Evolutionary conservation across 768 basidiomycete genomes (phyloP).

Genomic region (Amanita fuliginea): DNA sequence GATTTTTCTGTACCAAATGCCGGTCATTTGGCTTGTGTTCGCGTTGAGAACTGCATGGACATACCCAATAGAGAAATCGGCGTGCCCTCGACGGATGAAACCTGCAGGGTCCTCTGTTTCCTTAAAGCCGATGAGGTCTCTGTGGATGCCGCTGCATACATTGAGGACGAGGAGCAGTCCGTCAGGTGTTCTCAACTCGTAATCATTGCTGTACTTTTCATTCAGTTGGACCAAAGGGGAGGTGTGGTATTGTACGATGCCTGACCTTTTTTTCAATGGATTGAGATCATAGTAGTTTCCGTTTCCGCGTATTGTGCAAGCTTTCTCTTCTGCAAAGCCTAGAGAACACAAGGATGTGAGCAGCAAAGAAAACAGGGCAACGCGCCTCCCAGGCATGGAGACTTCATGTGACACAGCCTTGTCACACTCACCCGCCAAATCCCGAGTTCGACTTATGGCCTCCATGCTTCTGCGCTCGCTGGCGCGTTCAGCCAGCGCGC

Average conservation of each 20-base stretch:
- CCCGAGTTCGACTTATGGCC: slow-evolving; percentile 42
- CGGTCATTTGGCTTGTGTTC: background rate
- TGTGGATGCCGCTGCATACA: slow-evolving; percentile 45
- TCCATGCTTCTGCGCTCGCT: slow-evolving; percentile 55
- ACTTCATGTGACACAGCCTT: background rate
- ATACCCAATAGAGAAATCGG: slow-evolving; percentile 69
- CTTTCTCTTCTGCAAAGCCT: slow-evolving; percentile 31
- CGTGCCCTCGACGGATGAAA: slow-evolving; percentile 47
- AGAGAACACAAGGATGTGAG: slow-evolving; percentile 5
- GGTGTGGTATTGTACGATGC: slow-evolving; percentile 1
- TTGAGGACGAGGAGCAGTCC: slow-evolving; percentile 46
- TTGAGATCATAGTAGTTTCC: slow-evolving; percentile 61
- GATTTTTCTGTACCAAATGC: slow-evolving; percentile 27
- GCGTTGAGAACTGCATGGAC: slow-evolving; percentile 9
- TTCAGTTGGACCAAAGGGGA: slow-evolving; percentile 1
- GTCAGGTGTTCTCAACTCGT: slow-evolving; percentile 36
- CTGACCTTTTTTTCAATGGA: slow-evolving; percentile 47
- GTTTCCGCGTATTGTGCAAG: slow-evolving; percentile 48
- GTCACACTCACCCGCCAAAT: slow-evolving; percentile 26
- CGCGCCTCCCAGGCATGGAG: slow-evolving; percentile 1
- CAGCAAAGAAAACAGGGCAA: slow-evolving; percentile 5
- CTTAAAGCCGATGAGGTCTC: slow-evolving; percentile 49
- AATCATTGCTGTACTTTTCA: slow-evolving; percentile 45
- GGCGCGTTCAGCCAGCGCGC: slow-evolving; percentile 29
- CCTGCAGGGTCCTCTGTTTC: slow-evolving; percentile 46